Base-by-base conservation (phyloP, 345 rosid genomes). In the Euclidium syriacum region DNA sequence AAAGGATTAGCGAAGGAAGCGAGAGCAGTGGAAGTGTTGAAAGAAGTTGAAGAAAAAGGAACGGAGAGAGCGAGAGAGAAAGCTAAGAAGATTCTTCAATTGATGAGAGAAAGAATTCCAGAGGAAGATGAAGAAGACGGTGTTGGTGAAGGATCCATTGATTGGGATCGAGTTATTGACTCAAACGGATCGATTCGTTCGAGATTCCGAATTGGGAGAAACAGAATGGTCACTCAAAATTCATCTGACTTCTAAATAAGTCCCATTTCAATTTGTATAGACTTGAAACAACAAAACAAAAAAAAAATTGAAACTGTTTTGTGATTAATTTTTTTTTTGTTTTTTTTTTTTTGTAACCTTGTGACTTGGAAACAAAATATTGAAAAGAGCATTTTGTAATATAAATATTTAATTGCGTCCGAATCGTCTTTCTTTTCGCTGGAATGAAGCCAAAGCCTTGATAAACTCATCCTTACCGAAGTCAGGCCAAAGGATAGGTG, bases 1-100 rank as follows among this genome's bases (percentile, higher is more conserved):
- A 85, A 58, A 51, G 86, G 89, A 10, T 14, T 92, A 76, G 85
- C 94, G 1, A 86, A 76, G 44, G 89, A 85, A 18, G 84, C 89
- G 3, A 69, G 80, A 41, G 84, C 76, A 0, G 76, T 59, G 48
- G 98, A 85, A 41, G 81, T 81, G 17, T 24, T 92, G 77, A 65
- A 62, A 72, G 77, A 77, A 46, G 70, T 85, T 15, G 89, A 79
- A 62, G 85, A 80, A 58, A 71, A 54, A 3, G 87, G 91, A 12
- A 76, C 79, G 26, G 83, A 78, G 52, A 73, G 83, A 27, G 85
- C 81, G 0, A 82, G 78, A 67, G 89, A 83, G 55, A 86, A 85
- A 78, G 87, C 80, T 1, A 85, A 54, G 83, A 83, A 73, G 70
- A 77, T 89, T 17, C 60, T 86, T 73, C 80, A 64, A 79, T 58